Evolutionary conservation across 768 basidiomycete species (phyloP).

Genomic region (Panellus pusillus): DNA sequence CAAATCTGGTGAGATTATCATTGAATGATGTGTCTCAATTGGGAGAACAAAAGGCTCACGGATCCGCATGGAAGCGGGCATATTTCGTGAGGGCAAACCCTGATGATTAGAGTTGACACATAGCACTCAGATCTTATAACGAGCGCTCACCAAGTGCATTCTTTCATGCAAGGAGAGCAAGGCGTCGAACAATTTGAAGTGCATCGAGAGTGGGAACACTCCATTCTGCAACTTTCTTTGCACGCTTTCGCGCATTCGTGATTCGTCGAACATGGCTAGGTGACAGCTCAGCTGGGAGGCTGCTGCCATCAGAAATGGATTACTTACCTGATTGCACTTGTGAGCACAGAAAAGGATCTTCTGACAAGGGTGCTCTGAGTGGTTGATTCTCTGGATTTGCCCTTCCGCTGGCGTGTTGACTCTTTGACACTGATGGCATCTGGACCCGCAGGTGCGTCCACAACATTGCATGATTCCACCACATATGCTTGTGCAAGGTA

Average conservation of each 20-base stretch:
- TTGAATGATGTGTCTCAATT: not conserved
- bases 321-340: conserved; percentile 32
- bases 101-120: conserved; percentile 16
- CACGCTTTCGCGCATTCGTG: conserved; percentile 53
- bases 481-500: conserved; percentile 45
- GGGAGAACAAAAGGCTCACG: conserved; percentile 38
- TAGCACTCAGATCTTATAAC: not conserved
- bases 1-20: conserved; percentile 47
- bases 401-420: conserved; percentile 19
- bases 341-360: conserved; percentile 57
- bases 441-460: conserved; percentile 45
- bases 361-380: conserved; percentile 50
- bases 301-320: too few species aligned
- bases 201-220: conserved; percentile 55
- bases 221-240: conserved; percentile 48
- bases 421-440: conserved; percentile 51
- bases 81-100: conserved; percentile 52
- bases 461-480: conserved; percentile 51
- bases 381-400: conserved; percentile 32
- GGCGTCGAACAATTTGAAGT: conserved; percentile 45
- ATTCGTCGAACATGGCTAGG: conserved; percentile 44
- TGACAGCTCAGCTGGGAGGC: not conserved
- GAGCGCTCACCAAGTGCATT: conserved; percentile 50
- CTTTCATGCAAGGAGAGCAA: conserved; percentile 63
- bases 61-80: conserved; percentile 72